These are phyloP conservation scores for Choiromyces venosus DNA, from an alignment of 495 filamentous ascomycete genomes.

Conservation along the genomic window DNA sequence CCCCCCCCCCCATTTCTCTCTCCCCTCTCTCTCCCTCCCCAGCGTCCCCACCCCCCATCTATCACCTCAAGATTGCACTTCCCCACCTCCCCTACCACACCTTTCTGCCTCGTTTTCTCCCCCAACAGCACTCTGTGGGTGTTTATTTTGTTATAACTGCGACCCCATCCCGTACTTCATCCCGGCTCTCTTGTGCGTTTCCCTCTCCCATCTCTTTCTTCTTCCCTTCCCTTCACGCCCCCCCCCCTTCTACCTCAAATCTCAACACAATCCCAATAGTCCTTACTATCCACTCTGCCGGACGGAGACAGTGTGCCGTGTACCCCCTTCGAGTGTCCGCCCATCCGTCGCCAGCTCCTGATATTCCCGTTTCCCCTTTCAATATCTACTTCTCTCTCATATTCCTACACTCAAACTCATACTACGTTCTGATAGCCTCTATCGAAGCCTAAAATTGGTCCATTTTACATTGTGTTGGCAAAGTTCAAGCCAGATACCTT, in stretches of 20 bases:
- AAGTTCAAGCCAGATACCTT: background rate
- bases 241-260: background rate
- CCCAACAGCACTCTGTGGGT: background rate
- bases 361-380: background rate
- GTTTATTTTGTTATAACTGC: conserved; percentile 28
- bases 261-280: background rate
- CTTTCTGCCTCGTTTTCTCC: background rate
- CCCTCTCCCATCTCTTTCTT: conserved; percentile 10
- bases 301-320: conserved; percentile 24
- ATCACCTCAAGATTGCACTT: too few species aligned
- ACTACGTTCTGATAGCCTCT: background rate
- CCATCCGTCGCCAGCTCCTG: background rate
- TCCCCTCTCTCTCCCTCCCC: background rate
- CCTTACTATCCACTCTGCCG: conserved; percentile 22
- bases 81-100: background rate
- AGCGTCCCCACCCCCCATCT: too few species aligned
- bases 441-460: background rate
- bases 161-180: conserved; percentile 19
- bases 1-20: background rate
- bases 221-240: background rate
- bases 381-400: background rate
- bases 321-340: background rate
- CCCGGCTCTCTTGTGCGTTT: conserved; percentile 21
- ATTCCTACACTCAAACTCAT: background rate
- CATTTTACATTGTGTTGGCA: background rate